Evolutionary conservation across 1,139 yeast genomes (phyloP).

Genomic region (Lizanozyma gosingica): DNA sequence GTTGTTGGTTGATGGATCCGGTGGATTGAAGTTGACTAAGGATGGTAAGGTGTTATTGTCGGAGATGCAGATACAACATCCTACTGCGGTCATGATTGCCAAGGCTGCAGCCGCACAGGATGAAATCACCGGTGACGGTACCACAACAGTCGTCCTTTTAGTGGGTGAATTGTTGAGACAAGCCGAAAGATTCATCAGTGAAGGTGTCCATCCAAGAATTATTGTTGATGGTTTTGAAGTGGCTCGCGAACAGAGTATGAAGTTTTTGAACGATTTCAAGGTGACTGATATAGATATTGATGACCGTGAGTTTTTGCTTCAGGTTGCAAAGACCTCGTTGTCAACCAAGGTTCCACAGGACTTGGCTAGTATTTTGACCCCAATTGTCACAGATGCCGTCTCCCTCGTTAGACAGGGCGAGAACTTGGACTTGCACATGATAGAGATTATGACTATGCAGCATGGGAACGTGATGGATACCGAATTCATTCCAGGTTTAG

Average conservation of each 20-base stretch:
- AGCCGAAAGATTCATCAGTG: slow-evolving; percentile 85
- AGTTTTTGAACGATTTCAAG: slow-evolving; percentile 57
- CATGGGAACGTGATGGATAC: slow-evolving; percentile 83
- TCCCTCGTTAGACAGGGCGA: slow-evolving; percentile 52
- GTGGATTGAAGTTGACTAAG: slow-evolving; percentile 88
- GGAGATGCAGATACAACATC: slow-evolving; percentile 98
- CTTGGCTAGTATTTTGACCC: slow-evolving; percentile 72
- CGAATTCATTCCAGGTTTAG: slow-evolving; percentile 76
- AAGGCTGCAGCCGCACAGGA: slow-evolving; percentile 98
- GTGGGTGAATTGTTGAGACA: slow-evolving; percentile 94
- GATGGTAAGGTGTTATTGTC: slow-evolving; percentile 91
- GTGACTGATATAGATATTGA: slow-evolving; percentile 34
- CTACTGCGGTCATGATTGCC: slow-evolving; percentile 99
- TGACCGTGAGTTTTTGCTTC: slow-evolving; percentile 82
- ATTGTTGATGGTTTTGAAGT: slow-evolving; percentile 91
- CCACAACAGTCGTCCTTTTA: slow-evolving; percentile 90
- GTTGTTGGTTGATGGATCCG: slow-evolving; percentile 95
- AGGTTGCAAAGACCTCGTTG: slow-evolving; percentile 85
- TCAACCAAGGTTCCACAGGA: slow-evolving; percentile 77
- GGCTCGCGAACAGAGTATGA: slow-evolving; percentile 70
- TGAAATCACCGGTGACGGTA: slow-evolving; percentile 98
- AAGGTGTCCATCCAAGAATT: slow-evolving; percentile 94
- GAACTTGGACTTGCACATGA: slow-evolving; percentile 85
- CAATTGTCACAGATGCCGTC: slow-evolving; percentile 96
- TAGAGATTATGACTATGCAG: slow-evolving; percentile 98